phyloP scores from a whole-genome alignment of 805 yeast species.

The Cyberlindnera subsufficiens region DNA sequence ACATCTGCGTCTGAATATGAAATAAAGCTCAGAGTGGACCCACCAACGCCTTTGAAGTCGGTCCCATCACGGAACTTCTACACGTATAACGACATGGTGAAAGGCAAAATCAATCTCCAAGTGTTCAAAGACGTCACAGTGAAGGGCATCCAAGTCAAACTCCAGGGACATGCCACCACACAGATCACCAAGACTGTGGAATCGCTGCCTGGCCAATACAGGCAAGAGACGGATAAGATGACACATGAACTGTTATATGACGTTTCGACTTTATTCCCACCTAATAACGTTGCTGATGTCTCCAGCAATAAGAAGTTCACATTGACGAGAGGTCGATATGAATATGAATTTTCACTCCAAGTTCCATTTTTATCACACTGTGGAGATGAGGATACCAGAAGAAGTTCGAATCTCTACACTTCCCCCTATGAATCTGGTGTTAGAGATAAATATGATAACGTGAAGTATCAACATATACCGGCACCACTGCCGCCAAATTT shows the following conservation, averaged over 20 bases:
- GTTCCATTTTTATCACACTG: slow-evolving; percentile 27
- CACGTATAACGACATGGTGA: slow-evolving; percentile 12
- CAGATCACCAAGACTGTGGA: slow-evolving; percentile 24
- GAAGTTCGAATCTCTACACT: slow-evolving; percentile 10
- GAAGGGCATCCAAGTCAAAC: slow-evolving; percentile 43
- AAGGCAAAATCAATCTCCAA: slow-evolving; percentile 12
- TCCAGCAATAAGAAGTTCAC: slow-evolving; percentile 30
- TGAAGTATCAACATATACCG: background rate
- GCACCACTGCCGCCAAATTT: background rate
- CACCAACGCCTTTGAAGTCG: background rate
- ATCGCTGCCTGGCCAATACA: slow-evolving; percentile 5
- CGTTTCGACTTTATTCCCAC: slow-evolving; percentile 45
- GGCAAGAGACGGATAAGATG: slow-evolving; percentile 4
- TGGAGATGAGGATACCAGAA: slow-evolving; percentile 10
- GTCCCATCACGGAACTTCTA: slow-evolving; percentile 1
- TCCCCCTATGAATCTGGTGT: slow-evolving; percentile 12
- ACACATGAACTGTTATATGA: slow-evolving; percentile 44
- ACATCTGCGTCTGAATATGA: background rate
- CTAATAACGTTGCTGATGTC: slow-evolving; percentile 39
- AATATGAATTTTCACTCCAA: slow-evolving; percentile 35
- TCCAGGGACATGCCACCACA: slow-evolving; percentile 43
- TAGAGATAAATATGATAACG: background rate
- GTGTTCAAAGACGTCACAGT: slow-evolving; percentile 32
- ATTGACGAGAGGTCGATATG: slow-evolving; percentile 39
- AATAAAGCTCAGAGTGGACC: background rate